Evolutionary conservation across 257 asterid species (phyloP), one percentile per base, ranked within the genome.

Genomic region (Capsicum pubescens): DNA sequence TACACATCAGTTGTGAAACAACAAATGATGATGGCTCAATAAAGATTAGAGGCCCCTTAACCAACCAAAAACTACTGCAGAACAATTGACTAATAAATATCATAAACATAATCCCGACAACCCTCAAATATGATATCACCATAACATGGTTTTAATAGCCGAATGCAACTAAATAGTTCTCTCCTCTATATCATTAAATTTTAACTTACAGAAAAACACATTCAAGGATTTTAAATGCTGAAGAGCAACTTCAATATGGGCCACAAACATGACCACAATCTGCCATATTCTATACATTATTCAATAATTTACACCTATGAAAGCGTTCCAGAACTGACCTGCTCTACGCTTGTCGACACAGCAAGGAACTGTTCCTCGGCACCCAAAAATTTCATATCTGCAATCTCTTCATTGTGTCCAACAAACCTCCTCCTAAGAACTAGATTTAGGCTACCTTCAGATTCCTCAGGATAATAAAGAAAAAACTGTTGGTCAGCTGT

Each of bases 401-500:
- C 91, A 87, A 95, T 95, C 90, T 97, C 97, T 92, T 94, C 99
- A 87, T 97, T 97, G 88, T 93, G 93, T 63, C 99, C 99, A 83
- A 93, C 88, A 54, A 97, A 94, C 88, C 99, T 91, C 88, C 92
- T 97, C 84, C 83, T 90, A 54, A 97, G 90, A 85, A 82, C 84
- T 52, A 97, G 82, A 84, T 89, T 87, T 87, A 91, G 89, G 82
- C 88, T 85, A 79, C 90, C 90, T 71, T 91, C 93, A 82, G 88
- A 86, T 84, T 88, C 90, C 82, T 86, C 90, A 26, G 89, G 87
- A 88, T 87, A 94, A 90, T 95, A 97, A 72, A 93, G 83, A 74
- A 95, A 93, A 91, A 97, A 97, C 89, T 97, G 99, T 89, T 95
- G 99, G 85, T 97, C 99, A 84, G 92, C 97, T 50, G 99, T 97